Conservation (phyloP, 768 basidiomycete genomes). For the Tubosaeta sp. region DNA sequence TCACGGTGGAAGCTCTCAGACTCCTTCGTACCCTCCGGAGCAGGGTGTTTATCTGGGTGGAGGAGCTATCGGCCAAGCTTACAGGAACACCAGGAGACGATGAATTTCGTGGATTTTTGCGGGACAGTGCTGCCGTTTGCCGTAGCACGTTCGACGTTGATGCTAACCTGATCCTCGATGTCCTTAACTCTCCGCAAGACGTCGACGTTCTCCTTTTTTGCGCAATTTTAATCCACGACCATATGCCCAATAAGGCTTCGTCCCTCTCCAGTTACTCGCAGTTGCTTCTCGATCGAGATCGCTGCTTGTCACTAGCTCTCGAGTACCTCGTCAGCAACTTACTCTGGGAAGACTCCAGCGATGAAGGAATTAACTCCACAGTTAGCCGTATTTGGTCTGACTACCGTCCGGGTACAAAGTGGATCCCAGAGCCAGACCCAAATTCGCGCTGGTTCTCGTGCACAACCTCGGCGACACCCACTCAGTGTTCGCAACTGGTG, state of each 20-base stretch:
- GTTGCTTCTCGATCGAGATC: slow-evolving; percentile 27
- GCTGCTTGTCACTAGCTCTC: slow-evolving; percentile 23
- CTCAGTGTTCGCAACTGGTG: slow-evolving; percentile 6
- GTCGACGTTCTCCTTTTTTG: slow-evolving; percentile 20
- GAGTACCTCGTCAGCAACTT: slow-evolving; percentile 6
- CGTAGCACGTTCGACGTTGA: slow-evolving; percentile 30
- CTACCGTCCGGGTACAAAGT: slow-evolving; percentile 22
- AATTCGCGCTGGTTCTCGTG: slow-evolving; percentile 20
- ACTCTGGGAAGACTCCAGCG: neutral
- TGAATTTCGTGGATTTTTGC: slow-evolving; percentile 21
- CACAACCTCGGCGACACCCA: neutral
- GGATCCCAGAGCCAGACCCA: neutral
- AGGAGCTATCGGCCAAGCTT: slow-evolving; percentile 28
- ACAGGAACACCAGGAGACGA: slow-evolving; percentile 7
- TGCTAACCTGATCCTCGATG: neutral
- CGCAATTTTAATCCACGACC: slow-evolving; percentile 23
- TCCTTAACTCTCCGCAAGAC: slow-evolving; percentile 22
- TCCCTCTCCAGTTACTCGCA: slow-evolving; percentile 3
- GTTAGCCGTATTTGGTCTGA: slow-evolving; percentile 16
- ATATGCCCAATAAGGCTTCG: slow-evolving; percentile 14
- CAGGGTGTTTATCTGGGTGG: slow-evolving; percentile 34
- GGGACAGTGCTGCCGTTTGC: slow-evolving; percentile 37
- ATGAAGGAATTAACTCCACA: slow-evolving; percentile 15
- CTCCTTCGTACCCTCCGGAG: slow-evolving; percentile 32
- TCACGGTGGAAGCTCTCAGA: slow-evolving; percentile 14